A percentile compares a stretch with the other conserved stretches of the same genome.
phyloP scores from a whole-genome alignment of 805 yeast genomes.

The Candida sonorensis region DNA sequence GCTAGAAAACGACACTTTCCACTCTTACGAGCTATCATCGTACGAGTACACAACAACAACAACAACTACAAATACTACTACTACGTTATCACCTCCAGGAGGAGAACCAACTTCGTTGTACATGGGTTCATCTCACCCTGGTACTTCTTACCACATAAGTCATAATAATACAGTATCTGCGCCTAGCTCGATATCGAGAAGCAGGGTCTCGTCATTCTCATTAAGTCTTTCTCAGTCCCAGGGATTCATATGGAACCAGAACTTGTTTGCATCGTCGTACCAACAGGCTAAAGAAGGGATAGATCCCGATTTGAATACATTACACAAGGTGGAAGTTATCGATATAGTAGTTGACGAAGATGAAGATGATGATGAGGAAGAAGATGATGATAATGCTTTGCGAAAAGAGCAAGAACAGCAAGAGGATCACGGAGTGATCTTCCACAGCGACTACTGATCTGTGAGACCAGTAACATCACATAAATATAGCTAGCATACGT shows the following conservation, averaged over 20 bases:
- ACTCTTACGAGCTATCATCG: slow-evolving; percentile 40
- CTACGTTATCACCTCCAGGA: too few species aligned
- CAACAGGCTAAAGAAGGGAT: slow-evolving; percentile 45
- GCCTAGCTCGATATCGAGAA: too few species aligned
- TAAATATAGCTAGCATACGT: too few species aligned
- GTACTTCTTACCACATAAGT: too few species aligned
- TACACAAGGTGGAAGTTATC: slow-evolving; percentile 17
- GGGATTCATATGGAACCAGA: slow-evolving; percentile 75
- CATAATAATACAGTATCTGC: too few species aligned
- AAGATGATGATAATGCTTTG: not conserved
- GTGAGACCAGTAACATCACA: too few species aligned
- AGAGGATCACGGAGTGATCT: too few species aligned
- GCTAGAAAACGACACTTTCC: slow-evolving; percentile 48
- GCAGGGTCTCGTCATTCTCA: slow-evolving; percentile 29
- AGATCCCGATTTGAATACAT: slow-evolving; percentile 16
- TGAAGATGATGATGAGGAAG: slow-evolving; percentile 6
- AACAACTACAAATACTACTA: not conserved
- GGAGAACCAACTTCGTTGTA: too few species aligned
- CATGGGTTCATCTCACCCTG: too few species aligned
- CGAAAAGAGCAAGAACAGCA: too few species aligned
- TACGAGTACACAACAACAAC: slow-evolving; percentile 1
- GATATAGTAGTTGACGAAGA: slow-evolving; percentile 20
- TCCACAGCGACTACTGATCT: too few species aligned
- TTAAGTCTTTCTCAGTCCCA: slow-evolving; percentile 56
- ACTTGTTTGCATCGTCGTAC: slow-evolving; percentile 63